Evolutionary conservation across 1,139 yeast species (phyloP).

Genomic region (Blastobotrys persicus): DNA sequence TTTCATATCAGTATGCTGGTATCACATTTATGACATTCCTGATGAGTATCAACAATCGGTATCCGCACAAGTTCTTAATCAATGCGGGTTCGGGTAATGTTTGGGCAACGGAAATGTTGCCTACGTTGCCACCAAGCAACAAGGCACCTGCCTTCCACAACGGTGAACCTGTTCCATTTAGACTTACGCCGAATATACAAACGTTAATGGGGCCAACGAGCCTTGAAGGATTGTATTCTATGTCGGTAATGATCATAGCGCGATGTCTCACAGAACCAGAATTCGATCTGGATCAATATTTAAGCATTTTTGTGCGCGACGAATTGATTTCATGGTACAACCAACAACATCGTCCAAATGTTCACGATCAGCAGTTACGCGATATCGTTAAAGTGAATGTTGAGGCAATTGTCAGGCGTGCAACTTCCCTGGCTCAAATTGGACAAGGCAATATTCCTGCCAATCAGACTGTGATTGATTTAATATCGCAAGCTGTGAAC

Average conservation of each 20-base stretch:
- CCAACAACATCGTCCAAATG: conserved; percentile 63
- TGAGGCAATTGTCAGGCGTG: conserved; percentile 72
- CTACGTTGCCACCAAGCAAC: conserved; percentile 51
- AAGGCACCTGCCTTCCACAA: conserved; percentile 88
- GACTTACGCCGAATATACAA: conserved; percentile 94
- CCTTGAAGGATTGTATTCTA: conserved; percentile 86
- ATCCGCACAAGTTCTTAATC: conserved; percentile 89
- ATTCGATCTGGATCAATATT: conserved; percentile 69
- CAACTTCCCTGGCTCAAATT: conserved; percentile 64
- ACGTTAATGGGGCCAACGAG: conserved; percentile 90
- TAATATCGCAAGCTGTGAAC: conserved; percentile 93
- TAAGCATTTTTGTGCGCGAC: conserved; percentile 90
- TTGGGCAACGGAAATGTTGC: conserved; percentile 95
- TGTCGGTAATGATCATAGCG: conserved; percentile 80
- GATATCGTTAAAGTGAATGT: conserved; percentile 89
- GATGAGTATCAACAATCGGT: conserved; percentile 92
- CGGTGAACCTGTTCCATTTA: conserved; percentile 94
- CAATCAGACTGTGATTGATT: conserved; percentile 88
- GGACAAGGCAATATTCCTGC: conserved; percentile 75
- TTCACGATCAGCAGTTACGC: conserved; percentile 74
- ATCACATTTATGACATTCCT: conserved; percentile 89
- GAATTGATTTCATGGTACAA: conserved; percentile 93
- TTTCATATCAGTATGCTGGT: conserved; percentile 94
- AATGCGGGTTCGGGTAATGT: conserved; percentile 82
- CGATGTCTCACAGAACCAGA: conserved; percentile 88